Base-by-base conservation (phyloP, 768 basidiomycete species). In the Suillus plorans region DNA sequence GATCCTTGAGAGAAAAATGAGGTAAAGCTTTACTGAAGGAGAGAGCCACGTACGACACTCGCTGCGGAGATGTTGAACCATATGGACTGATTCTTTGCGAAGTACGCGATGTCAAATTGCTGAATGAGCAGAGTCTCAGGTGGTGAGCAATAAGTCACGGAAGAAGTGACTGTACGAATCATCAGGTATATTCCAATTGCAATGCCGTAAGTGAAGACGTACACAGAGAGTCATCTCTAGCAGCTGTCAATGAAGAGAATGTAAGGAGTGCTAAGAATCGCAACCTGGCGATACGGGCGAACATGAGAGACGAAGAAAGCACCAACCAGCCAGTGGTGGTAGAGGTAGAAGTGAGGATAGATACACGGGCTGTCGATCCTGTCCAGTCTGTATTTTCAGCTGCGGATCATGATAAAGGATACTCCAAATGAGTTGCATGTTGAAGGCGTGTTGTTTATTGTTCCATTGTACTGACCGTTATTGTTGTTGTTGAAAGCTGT, bases 21-120 rank as follows among this genome's bases (percentile, higher is more conserved):
- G 58, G 65, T 47, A 53, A 45, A 52, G 9, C 42, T 50, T 31
- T 37, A 8, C 20, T 58, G 58, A 66, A 34, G 47, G 25, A 58
- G 45, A 36, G 55, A 22, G 25, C 67, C 25, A 88, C 91, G 69
- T 69, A 94, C 91, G 64, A 96, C 93, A 66, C 91, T 91, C 44
- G 91, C 91, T 8, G 92, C 92, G 45, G 91, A 89, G 62, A 97
- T 86, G 68, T 92, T 91, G 80, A 97, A 97, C 64, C 82, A 83
- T 53, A 95, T 81, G 41, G 92, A 93, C 28, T 87, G 77, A 71
- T 93, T 94, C 66, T 78, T 71, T 45, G 87, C 82, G 67, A 90
- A 86, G 74, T 89, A 94, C 14, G 83, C 80, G 60, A 94, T 75
- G 71, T 93, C 88, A 71, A 94, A 90, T 69, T 88, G 86, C 77